Evolutionary conservation across 495 filamentous ascomycete species (phyloP), one percentile per base, ranked within the genome.

Genomic region (Cairneyella variabilis): DNA sequence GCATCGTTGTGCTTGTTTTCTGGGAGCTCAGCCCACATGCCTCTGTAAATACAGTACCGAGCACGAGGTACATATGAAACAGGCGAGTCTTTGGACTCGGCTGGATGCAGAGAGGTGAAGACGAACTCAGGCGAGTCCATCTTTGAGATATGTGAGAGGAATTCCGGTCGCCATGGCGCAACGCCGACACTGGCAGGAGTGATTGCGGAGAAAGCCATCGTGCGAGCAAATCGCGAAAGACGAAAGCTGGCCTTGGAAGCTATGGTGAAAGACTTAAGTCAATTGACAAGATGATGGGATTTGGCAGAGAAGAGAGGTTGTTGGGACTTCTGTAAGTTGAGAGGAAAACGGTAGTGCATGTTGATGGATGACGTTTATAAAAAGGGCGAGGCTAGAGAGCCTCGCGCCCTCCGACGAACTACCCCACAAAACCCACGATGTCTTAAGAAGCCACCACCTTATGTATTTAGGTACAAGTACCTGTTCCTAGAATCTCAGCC

Each of bases 11-110:
- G 80, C 5, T 82, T 77, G 66, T 90, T 86, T 49, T 75, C 72
- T 1, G 83, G 83, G 0, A 91, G 74, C 51, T 75, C 72, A 6
- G 80, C 83, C 74, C 86, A 95, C 69, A 96, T 81, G 63, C 93
- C 91, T 54, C 93, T 87, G 72, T 79, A 91, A 61, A 95, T 64
- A 61, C 76, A 79, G 21, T 68, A 76, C 16, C 78, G 69, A 4
- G 69, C 71, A 6, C 76, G 69, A 0, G 78, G 78, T 16, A 66
- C 45, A 38, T 55, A 54, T 3, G 63, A 50, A 38, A 59, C 53
- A 8, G 58, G 52, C 9, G 45, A 47, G 26, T 46, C 49, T 26
- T 52, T 17, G 44, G 40, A 0, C 60, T 52, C 27, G 51, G 72
- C 58, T 53, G 76, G 64, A 39, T 76, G 76, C 14, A 92, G 64